Base-by-base conservation (phyloP, 2,329 filamentous ascomycete genomes). In the Sporothrix mexicana region DNA sequence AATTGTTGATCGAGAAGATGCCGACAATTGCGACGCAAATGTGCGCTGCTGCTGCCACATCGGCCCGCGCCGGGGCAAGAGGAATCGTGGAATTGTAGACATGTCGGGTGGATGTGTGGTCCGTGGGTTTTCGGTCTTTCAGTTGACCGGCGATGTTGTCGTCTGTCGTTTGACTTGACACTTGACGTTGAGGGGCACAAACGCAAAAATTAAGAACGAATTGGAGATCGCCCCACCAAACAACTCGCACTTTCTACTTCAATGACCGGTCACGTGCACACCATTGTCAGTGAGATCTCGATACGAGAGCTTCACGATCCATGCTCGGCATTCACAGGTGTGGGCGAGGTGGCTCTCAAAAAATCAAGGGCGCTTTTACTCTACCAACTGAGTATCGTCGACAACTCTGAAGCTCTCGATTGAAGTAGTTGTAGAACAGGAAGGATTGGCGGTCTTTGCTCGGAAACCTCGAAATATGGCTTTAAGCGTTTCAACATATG, bases 71-170 rank as follows among this genome's bases (percentile, higher is more conserved):
- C 89, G 86, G 3, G 91, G 91, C 55, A 93, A 86, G n/a, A 93
- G 86, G 79, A 92, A 92, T 64, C 87, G 86, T 43, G 90, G 90
- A 74, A 92, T 91, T 75, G 85, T 80, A 84, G 88, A 83, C 74
- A 73, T 75, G 73, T 20, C 43, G n/a, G 51, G 45, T 47, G 36
- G 45, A 41, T 47, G 57, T 23, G 69, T 30, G 15, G 47, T 61
- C 12, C 10, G 13, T 41, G 47, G 68, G 43, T 71, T 25, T 30
- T 36, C 17, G 57, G 49, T 51, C 57, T 62, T 51, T 43, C 23
- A 23, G 55, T n/a, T 10, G 9, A 61, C n/a, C n/a, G n/a, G n/a
- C n/a, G 61, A 66, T 43, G 20, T 7, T n/a, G 41, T 47, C 41
- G 59, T 64, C 15, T 36, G 12, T 36, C n/a, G 36, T 64, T 17